Conservation (phyloP, 2,329 filamentous ascomycete species). For the Xylariaceae sp. region DNA sequence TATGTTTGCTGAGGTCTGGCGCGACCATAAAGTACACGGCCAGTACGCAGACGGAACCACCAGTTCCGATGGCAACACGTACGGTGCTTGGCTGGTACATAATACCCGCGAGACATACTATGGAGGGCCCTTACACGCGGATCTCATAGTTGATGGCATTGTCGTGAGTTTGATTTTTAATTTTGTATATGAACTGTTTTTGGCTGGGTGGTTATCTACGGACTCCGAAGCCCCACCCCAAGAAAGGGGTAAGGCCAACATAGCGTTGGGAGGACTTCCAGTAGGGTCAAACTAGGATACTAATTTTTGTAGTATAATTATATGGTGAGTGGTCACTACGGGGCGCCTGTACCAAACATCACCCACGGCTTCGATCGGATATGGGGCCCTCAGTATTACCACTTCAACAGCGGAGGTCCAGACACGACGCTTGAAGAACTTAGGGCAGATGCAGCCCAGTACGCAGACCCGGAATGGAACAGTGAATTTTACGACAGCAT, state of each 20-base stretch:
- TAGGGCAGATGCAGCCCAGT: slow-evolving; percentile 56
- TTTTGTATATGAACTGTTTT: not conserved
- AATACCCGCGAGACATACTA: slow-evolving; percentile 67
- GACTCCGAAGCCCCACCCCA: no score
- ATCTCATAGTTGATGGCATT: slow-evolving; percentile 66
- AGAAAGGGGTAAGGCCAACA: not conserved
- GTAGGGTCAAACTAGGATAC: slow-evolving; percentile 50
- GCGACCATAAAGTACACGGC: slow-evolving; percentile 61
- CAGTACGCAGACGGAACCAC: slow-evolving; percentile 52
- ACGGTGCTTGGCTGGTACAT: slow-evolving; percentile 65
- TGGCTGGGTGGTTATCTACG: not conserved
- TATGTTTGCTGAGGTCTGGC: slow-evolving; percentile 61
- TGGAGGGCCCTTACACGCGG: slow-evolving; percentile 64
- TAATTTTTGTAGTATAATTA: slow-evolving; percentile 29
- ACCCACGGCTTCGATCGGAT: slow-evolving; percentile 66
- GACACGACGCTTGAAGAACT: slow-evolving; percentile 50
- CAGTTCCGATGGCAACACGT: slow-evolving; percentile 54
- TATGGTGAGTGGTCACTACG: slow-evolving; percentile 61
- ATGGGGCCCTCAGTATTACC: slow-evolving; percentile 65
- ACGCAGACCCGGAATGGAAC: slow-evolving; percentile 57
- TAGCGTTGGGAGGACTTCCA: not conserved
- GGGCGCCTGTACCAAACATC: slow-evolving; percentile 61
- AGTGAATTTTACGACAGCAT: slow-evolving; percentile 66
- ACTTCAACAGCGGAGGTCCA: slow-evolving; percentile 61
- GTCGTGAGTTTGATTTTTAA: slow-evolving; percentile 45